A percentile compares a stretch with the other conserved stretches of the same genome.
Conservation (phyloP, 2,329 filamentous ascomycete species). For the Xylariaceae sp. region DNA sequence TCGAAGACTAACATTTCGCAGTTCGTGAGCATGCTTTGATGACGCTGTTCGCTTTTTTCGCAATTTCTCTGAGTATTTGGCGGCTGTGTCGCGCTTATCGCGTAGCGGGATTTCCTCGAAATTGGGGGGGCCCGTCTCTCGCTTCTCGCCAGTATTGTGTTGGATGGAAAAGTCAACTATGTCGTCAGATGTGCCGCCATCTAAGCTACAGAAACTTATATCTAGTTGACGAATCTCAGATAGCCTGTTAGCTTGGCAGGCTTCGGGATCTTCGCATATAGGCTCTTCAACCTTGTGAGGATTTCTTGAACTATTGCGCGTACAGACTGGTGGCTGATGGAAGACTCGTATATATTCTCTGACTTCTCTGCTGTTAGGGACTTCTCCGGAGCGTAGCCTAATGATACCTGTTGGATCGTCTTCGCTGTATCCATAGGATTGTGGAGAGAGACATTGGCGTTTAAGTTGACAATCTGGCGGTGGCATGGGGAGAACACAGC, state of each 20-base stretch:
- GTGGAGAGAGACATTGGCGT: conserved; percentile 16
- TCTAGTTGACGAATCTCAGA: conserved; percentile 23
- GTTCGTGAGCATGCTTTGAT: conserved; percentile 29
- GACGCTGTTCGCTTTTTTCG: conserved; percentile 12
- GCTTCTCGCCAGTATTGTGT: conserved; percentile 21
- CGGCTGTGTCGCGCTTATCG: conserved; percentile 8
- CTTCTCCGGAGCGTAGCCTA: conserved; percentile 20
- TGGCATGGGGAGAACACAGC: conserved; percentile 34
- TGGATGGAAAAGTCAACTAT: conserved; percentile 36
- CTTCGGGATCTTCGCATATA: conserved; percentile 2
- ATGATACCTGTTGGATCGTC: conserved; percentile 28
- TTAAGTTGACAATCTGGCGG: conserved; percentile 27
- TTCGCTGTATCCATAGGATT: conserved; percentile 31
- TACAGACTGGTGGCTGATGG: conserved; percentile 36
- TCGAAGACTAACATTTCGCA: conserved; percentile 50
- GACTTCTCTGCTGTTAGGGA: conserved; percentile 38
- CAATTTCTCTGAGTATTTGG: conserved; percentile 6
- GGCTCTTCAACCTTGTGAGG: conserved; percentile 11
- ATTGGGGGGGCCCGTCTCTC: conserved; percentile 3
- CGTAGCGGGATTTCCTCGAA: conserved; percentile 9
- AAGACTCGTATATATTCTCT: conserved; percentile 40
- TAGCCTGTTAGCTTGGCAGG: conserved; percentile 12
- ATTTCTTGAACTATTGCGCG: conserved; percentile 35
- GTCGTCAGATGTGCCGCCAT: conserved; percentile 39
- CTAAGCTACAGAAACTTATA: conserved; percentile 38